These are phyloP conservation scores for Verticillium nubilum DNA, from an alignment of 2,329 filamentous ascomycete genomes.

Conservation along the genomic window DNA sequence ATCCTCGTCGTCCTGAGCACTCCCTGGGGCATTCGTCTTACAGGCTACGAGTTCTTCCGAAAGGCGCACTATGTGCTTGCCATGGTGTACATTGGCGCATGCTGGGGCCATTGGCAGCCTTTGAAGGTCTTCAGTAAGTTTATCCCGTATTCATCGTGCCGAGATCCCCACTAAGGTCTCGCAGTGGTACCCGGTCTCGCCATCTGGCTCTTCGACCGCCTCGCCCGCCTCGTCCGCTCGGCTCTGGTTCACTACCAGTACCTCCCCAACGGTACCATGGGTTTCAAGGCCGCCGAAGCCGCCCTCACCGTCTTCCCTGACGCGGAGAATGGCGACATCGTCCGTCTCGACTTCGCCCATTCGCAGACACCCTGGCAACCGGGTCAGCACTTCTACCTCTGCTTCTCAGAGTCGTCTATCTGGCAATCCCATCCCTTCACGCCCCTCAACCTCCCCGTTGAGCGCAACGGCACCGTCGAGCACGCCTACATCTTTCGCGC, in stretches of 20 bases:
- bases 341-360: constrained; percentile 62
- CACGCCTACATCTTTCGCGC: constrained; percentile 55
- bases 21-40: constrained; percentile 51
- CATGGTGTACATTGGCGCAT: constrained; percentile 68
- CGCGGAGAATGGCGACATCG: constrained; percentile 51
- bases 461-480: constrained; percentile 30
- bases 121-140: constrained; percentile 58
- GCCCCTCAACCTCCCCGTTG: constrained; percentile 47
- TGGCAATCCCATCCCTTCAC: constrained; percentile 73
- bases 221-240: constrained; percentile 51
- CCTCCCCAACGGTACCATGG: constrained; percentile 44
- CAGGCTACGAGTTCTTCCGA: constrained; percentile 73
- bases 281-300: constrained; percentile 53
- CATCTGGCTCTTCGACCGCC: constrained; percentile 63
- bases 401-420: constrained; percentile 59
- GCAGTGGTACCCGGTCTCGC: constrained; percentile 52
- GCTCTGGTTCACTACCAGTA: constrained; percentile 56
- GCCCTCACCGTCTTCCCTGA: constrained; percentile 67
- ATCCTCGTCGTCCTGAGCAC: constrained; percentile 56
- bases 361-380: constrained; percentile 55
- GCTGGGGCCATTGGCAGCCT: constrained; percentile 68
- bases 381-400: constrained; percentile 68
- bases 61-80: constrained; percentile 70
- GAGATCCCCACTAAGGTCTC: constrained; percentile 57
- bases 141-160: constrained; percentile 62